Conservation (phyloP, 306 rosid genomes). For the Potentilla sterilis region DNA sequence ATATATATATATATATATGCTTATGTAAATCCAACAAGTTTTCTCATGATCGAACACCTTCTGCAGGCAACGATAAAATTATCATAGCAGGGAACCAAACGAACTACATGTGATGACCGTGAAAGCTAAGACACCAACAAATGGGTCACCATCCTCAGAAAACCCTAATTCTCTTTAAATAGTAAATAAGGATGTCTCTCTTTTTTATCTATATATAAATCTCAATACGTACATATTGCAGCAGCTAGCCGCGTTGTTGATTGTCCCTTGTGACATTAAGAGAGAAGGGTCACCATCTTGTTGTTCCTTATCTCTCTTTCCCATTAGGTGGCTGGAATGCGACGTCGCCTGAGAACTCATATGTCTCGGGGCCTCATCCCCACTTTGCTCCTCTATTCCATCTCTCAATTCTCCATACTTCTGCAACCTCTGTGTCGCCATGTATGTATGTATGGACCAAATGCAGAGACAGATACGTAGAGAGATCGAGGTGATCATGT, state of each 20-base stretch:
- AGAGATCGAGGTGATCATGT: constrained; percentile 25
- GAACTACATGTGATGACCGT: constrained; percentile 32
- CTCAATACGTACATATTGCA: background rate
- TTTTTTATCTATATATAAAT: constrained; percentile 1
- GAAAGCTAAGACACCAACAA: constrained; percentile 21
- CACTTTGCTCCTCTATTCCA: background rate
- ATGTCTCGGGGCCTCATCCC: constrained; percentile 39
- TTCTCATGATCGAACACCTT: background rate
- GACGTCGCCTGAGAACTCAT: constrained; percentile 53
- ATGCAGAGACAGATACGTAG: constrained; percentile 12
- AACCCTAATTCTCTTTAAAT: constrained; percentile 33
- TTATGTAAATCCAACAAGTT: background rate
- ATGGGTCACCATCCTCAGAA: constrained; percentile 33
- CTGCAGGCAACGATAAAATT: constrained; percentile 12
- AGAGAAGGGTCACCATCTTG: constrained; percentile 52
- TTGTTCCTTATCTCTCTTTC: constrained; percentile 58
- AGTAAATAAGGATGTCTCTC: constrained; percentile 14
- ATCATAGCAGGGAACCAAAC: constrained; percentile 9
- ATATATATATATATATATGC: no score
- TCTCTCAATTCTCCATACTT: constrained; percentile 21
- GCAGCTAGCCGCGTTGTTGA: constrained; percentile 27
- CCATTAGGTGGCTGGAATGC: constrained; percentile 50
- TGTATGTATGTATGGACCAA: constrained; percentile 34
- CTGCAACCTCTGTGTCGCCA: constrained; percentile 17
- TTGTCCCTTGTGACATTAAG: constrained; percentile 33